Evolutionary conservation across 1,139 yeast species (phyloP), one percentile per base, ranked within the genome.

Genomic region (Candida sanyaensis): DNA sequence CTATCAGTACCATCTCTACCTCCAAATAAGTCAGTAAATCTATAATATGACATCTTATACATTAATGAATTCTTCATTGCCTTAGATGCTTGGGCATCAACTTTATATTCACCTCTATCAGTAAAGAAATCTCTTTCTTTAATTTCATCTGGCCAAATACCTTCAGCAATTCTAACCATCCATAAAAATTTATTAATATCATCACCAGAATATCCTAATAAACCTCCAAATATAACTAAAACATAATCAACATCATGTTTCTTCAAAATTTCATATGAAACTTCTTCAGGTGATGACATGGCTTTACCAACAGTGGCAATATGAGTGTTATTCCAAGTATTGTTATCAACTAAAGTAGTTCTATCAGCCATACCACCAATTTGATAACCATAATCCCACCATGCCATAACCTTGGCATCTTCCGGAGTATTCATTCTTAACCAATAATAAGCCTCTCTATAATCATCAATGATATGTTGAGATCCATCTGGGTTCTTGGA

Each of bases 381-480:
- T 72, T 95, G 99, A 70, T 95, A 95, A 48, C 99, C 99, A 65
- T 95, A 95, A 76, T 95, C 99, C 99, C 99, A 95, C 99, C 99
- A 95, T 6, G 98, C 88, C 88, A 95, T 90, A 54, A 95, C 87
- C 68, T 89, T 91, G 43, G 97, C 88, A 65, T 95, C 99, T 65
- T 92, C 97, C 4, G 89, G 84, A 1, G 99, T 93, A 72, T 95
- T 95, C 97, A 93, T 91, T 64, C 99, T 84, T 59, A 95, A 78
- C 99, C 99, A 95, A 69, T 93, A 93, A 74, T 95, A 95, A 6
- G 99, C 99, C 75, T 95, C 99, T 73, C 99, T 86, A 76, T 86
- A 95, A 68, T 95, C 99, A 68, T 95, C 99, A 63, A 95, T 95
- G 58, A 93, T 75, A 54, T 80, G 78, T 58, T 83, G 86, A 31